These are phyloP conservation scores for Seiridium cupressi DNA, from an alignment of 2,329 filamentous ascomycete genomes.

Conservation along the genomic window DNA sequence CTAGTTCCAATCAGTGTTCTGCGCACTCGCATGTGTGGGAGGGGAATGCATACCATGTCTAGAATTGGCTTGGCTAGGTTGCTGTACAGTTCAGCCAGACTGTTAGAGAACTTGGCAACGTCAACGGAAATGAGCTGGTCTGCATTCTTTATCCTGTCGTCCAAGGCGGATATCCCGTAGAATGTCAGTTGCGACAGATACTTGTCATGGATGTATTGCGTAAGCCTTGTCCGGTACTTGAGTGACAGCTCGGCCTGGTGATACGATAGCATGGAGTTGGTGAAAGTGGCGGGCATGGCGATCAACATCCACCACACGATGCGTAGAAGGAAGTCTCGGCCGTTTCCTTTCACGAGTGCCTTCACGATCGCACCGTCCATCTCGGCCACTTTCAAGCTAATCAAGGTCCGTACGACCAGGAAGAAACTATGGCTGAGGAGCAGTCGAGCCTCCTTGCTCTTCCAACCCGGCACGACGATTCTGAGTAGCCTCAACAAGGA, in stretches of 20 bases:
- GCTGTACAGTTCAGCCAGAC: constrained; percentile 89
- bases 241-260: constrained; percentile 94
- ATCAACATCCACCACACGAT: constrained; percentile 99
- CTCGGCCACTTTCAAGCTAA: constrained; percentile 93
- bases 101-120: constrained; percentile 94
- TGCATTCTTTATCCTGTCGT: constrained; percentile 97
- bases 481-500: constrained; percentile 74
- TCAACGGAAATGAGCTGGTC: constrained; percentile 97
- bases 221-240: constrained; percentile 88
- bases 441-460: constrained; percentile 82
- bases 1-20: constrained; percentile 33
- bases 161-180: constrained; percentile 90
- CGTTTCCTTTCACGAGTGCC: constrained; percentile 85
- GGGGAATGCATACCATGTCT: constrained; percentile 66
- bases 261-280: constrained; percentile 98
- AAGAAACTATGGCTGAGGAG: constrained; percentile 92
- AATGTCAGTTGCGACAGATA: constrained; percentile 98
- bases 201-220: constrained; percentile 91
- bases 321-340: constrained; percentile 82
- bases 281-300: constrained; percentile 93
- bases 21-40: not conserved
- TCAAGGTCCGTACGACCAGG: constrained; percentile 82
- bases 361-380: constrained; percentile 94
- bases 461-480: constrained; percentile 89
- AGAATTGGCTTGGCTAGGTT: constrained; percentile 93